These are phyloP conservation scores for Stropharia rugosoannulata DNA, from an alignment of 768 basidiomycete species.

Conservation along the genomic window DNA sequence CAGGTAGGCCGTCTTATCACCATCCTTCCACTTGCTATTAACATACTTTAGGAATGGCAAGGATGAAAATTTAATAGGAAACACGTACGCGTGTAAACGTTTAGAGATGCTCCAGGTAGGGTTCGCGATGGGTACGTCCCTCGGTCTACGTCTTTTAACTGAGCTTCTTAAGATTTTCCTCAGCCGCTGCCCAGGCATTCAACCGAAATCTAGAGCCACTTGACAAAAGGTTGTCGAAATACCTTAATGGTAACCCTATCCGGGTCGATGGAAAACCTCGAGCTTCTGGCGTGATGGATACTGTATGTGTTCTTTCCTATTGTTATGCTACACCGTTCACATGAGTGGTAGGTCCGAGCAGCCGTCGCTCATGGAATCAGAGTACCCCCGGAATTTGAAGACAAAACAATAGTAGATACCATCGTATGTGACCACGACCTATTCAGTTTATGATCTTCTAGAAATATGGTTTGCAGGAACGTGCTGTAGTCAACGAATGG, in stretches of 20 bases:
- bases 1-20: conserved; percentile 37
- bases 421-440: conserved; percentile 42
- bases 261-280: conserved; percentile 71
- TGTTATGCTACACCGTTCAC: background rate
- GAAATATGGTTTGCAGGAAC: conserved; percentile 45
- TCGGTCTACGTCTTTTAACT: background rate
- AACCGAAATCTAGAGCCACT: conserved; percentile 61
- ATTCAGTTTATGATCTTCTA: background rate
- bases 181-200: conserved; percentile 64
- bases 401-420: conserved; percentile 53
- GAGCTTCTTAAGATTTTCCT: background rate
- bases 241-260: conserved; percentile 65
- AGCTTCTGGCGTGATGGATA: conserved; percentile 21
- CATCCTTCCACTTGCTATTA: background rate
- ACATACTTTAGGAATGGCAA: conserved; percentile 49
- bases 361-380: conserved; percentile 69
- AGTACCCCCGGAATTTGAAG: conserved; percentile 72
- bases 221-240: conserved; percentile 67
- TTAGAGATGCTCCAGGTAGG: conserved; percentile 59
- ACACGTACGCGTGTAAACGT: conserved; percentile 65
- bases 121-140: conserved; percentile 59
- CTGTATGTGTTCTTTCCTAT: conserved; percentile 10
- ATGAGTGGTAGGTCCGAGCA: conserved; percentile 51
- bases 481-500: conserved; percentile 77
- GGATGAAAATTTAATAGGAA: conserved; percentile 73